These are phyloP conservation scores for Trichoderma brevicompactum DNA, from an alignment of 2,329 filamentous ascomycete species.

Conservation along the genomic window DNA sequence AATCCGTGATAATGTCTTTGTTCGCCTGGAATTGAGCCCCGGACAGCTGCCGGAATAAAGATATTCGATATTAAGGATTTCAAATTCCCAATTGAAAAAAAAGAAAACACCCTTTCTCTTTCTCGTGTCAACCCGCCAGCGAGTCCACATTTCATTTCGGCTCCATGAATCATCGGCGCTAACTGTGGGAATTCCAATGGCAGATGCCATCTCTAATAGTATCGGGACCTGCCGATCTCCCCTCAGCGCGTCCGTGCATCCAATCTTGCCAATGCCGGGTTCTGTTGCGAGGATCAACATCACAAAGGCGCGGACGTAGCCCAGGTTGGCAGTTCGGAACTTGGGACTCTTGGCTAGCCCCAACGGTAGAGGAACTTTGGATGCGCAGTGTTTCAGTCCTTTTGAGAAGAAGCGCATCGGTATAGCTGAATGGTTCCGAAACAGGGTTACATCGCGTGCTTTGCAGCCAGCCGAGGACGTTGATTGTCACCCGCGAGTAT, in stretches of 20 bases:
- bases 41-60: background rate
- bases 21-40: background rate
- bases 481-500: background rate
- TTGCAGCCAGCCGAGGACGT: background rate
- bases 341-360: background rate
- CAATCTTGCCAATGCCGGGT: background rate
- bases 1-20: background rate
- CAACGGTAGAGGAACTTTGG: background rate
- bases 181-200: background rate
- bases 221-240: slow-evolving; percentile 24
- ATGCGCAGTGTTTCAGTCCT: background rate
- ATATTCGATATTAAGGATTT: no score
- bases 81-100: no score
- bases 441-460: slow-evolving; percentile 1
- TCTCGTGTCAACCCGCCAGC: background rate
- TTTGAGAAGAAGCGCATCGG: background rate
- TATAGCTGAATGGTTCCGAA: background rate
- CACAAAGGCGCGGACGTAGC: background rate
- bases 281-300: background rate
- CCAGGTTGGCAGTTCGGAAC: slow-evolving; percentile 13
- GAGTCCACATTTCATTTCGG: slow-evolving; percentile 12
- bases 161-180: background rate
- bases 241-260: background rate
- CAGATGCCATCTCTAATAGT: background rate
- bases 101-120: background rate